These are phyloP conservation scores for Plasmopara viticola DNA, from an alignment of 352 stramenopile species.

Conservation along the genomic window DNA sequence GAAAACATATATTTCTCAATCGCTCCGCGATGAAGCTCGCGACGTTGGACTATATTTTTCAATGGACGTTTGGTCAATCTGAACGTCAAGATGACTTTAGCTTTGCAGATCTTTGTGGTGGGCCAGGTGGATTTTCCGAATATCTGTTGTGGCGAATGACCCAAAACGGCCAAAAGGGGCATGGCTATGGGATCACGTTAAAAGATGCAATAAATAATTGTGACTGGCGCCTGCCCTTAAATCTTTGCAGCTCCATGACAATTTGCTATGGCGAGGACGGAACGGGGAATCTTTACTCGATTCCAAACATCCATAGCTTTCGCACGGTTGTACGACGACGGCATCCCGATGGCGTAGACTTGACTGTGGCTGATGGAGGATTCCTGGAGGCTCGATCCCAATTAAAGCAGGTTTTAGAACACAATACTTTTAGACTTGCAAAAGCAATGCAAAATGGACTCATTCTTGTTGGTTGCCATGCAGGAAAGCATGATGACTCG, in stretches of 20 bases:
- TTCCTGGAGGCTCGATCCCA: conserved; percentile 63
- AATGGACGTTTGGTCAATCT: conserved; percentile 26
- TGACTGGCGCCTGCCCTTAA: conserved; percentile 36
- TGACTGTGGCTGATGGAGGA: conserved; percentile 68
- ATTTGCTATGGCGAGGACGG: conserved; percentile 63
- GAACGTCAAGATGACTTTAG: conserved; percentile 21
- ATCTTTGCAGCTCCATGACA: conserved; percentile 21
- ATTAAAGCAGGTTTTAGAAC: conserved; percentile 38
- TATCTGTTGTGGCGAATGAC: conserved; percentile 55
- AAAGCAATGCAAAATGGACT: no score
- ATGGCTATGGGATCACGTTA: conserved; percentile 67
- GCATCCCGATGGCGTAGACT: conserved; percentile 35
- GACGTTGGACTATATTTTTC: conserved; percentile 61
- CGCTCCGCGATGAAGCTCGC: conserved; percentile 80
- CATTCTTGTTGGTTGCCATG: no score
- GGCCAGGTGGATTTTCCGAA: conserved; percentile 73
- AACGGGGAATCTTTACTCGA: conserved; percentile 59
- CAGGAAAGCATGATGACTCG: conserved; percentile 61
- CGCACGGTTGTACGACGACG: conserved; percentile 24
- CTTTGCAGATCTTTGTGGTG: conserved; percentile 76
- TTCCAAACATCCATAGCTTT: conserved; percentile 55
- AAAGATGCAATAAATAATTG: conserved; percentile 33
- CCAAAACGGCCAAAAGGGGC: conserved; percentile 2
- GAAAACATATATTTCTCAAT: conserved; percentile 62
- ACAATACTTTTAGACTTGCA: no score